phyloP scores from a whole-genome alignment of 2,329 filamentous ascomycete species.

The Beauveria varroae region DNA sequence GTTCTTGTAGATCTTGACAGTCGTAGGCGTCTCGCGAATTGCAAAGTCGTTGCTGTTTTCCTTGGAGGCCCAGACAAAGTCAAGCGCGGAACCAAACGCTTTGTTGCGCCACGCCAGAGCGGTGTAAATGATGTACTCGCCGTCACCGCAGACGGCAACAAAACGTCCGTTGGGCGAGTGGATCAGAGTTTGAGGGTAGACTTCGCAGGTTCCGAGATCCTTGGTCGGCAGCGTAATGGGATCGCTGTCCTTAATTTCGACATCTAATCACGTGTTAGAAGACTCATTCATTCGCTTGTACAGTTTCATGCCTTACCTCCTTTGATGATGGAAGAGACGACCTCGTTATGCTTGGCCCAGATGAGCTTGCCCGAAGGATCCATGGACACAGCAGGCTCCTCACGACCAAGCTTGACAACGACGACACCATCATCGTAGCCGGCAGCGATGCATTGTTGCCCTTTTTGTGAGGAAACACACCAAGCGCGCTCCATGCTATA shows the following conservation, averaged over 20 bases:
- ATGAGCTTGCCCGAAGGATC: conserved; percentile 92
- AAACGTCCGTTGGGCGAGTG: conserved; percentile 96
- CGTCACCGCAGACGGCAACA: conserved; percentile 76
- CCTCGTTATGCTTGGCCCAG: conserved; percentile 92
- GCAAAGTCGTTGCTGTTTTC: conserved; percentile 98
- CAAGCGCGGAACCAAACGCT: conserved; percentile 87
- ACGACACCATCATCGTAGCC: conserved; percentile 98
- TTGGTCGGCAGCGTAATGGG: conserved; percentile 83
- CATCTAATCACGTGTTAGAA: conserved; percentile 45
- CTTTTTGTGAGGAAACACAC: conserved; percentile 94
- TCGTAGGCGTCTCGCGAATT: conserved; percentile 88
- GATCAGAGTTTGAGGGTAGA: conserved; percentile 88
- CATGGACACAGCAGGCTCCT: conserved; percentile 97
- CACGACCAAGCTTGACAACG: conserved; percentile 93
- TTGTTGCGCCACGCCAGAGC: conserved; percentile 96
- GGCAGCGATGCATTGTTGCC: conserved; percentile 87
- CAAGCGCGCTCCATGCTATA: conserved; percentile 94
- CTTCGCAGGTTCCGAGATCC: conserved; percentile 90
- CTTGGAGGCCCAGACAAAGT: conserved; percentile 96
- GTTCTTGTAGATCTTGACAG: conserved; percentile 96
- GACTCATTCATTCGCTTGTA: neutral
- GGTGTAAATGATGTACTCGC: conserved; percentile 98
- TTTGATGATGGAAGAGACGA: conserved; percentile 91
- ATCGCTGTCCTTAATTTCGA: conserved; percentile 77
- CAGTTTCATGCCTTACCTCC: conserved; percentile 42